Conservation (phyloP, 2,329 filamentous ascomycete species). For the Nakataea oryzae region DNA sequence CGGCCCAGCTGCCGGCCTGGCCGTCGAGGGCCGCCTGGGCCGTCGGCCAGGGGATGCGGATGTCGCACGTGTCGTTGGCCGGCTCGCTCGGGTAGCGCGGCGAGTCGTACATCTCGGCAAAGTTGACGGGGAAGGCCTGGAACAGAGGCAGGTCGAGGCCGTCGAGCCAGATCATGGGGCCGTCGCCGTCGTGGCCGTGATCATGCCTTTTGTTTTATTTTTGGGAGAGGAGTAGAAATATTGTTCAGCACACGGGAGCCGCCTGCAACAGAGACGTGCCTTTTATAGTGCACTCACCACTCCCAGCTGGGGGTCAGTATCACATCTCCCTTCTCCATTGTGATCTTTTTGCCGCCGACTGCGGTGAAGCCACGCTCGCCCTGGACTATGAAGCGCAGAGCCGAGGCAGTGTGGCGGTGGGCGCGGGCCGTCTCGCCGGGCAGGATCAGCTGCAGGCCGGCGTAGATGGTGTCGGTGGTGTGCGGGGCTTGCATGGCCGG, state of each 20-base stretch:
- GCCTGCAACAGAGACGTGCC: background rate
- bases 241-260: no score
- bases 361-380: conserved; percentile 45
- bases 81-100: conserved; percentile 6
- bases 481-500: conserved; percentile 26
- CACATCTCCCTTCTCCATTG: conserved; percentile 41
- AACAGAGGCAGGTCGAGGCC: conserved; percentile 43
- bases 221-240: background rate
- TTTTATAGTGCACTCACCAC: conserved; percentile 19
- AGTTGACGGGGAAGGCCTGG: conserved; percentile 38
- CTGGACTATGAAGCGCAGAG: conserved; percentile 47
- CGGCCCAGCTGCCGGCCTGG: conserved; percentile 15
- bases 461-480: conserved; percentile 48
- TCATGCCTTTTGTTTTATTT: conserved; percentile 26
- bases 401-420: conserved; percentile 45
- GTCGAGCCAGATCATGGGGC: conserved; percentile 48
- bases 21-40: conserved; percentile 24
- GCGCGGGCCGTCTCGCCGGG: conserved; percentile 44
- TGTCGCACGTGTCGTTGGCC: conserved; percentile 19
- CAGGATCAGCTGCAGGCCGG: conserved; percentile 44
- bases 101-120: conserved; percentile 35
- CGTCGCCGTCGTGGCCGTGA: conserved; percentile 44
- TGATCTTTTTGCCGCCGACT: conserved; percentile 41
- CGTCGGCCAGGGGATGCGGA: conserved; percentile 12
- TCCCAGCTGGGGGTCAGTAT: conserved; percentile 48